These are phyloP conservation scores for Drechslera avenae DNA, from an alignment of 2,329 filamentous ascomycete species.

Conservation along the genomic window DNA sequence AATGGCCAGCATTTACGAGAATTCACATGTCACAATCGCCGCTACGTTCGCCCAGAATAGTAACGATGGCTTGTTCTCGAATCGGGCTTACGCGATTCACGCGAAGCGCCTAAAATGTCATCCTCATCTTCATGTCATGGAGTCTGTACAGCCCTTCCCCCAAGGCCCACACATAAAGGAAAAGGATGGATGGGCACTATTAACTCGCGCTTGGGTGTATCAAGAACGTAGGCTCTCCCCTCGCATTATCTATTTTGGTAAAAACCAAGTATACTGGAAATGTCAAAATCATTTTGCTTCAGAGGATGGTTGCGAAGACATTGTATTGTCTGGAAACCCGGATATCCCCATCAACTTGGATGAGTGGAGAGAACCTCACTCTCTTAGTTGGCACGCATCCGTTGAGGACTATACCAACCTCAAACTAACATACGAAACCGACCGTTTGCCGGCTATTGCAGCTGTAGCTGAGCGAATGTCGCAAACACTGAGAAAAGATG, in stretches of 20 bases:
- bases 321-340: too few relatives aligned
- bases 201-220: neutral
- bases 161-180: neutral
- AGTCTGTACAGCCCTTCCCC: neutral
- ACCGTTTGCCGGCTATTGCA: neutral
- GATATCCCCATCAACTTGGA: too few relatives aligned
- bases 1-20: neutral
- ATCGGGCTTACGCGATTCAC: neutral
- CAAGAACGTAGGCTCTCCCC: neutral
- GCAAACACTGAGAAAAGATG: neutral
- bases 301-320: neutral
- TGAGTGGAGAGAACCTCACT: neutral
- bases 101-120: neutral
- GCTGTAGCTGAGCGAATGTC: neutral
- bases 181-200: neutral
- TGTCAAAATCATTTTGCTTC: neutral
- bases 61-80: neutral
- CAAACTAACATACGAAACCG: neutral
- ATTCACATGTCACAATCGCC: neutral
- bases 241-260: neutral
- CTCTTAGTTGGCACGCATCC: neutral
- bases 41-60: neutral
- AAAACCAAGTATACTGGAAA: neutral
- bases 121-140: neutral
- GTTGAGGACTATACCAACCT: accelerated